phyloP scores from a whole-genome alignment of 2,329 filamentous ascomycete genomes.

The Tolypocladium album region DNA sequence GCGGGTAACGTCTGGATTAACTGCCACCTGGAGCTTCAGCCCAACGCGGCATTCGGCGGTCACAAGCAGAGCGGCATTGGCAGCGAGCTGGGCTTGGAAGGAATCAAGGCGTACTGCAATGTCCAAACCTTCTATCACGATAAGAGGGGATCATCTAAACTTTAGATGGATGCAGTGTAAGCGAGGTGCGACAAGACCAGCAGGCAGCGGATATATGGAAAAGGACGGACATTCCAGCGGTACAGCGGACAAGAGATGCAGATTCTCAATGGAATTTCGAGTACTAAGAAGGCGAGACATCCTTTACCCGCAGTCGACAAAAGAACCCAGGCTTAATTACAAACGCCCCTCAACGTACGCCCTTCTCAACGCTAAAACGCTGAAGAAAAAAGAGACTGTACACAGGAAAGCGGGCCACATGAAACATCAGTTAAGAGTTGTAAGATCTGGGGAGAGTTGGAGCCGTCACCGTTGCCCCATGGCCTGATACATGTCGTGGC shows the following conservation, averaged over 20 bases:
- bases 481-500: constrained; percentile 11
- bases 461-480: constrained; percentile 8
- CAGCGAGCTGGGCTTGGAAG: not conserved
- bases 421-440: not conserved
- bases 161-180: not conserved
- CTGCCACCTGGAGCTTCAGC: not conserved
- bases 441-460: not conserved
- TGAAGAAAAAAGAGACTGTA: not conserved
- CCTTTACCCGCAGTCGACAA: too few relatives aligned
- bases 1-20: not conserved
- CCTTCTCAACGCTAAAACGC: not conserved
- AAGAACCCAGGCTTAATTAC: not conserved
- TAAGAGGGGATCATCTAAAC: not conserved
- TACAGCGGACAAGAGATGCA: too few relatives aligned
- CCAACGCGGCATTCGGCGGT: not conserved
- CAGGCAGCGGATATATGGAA: too few relatives aligned
- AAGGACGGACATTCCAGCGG: too few relatives aligned
- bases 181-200: not conserved
- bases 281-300: too few relatives aligned
- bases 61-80: not conserved
- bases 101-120: not conserved
- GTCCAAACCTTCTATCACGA: not conserved
- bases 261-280: too few relatives aligned
- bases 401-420: not conserved
- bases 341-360: not conserved